phyloP scores from a whole-genome alignment of 352 stramenopile species.

The Phytopythium oedochilum region DNA sequence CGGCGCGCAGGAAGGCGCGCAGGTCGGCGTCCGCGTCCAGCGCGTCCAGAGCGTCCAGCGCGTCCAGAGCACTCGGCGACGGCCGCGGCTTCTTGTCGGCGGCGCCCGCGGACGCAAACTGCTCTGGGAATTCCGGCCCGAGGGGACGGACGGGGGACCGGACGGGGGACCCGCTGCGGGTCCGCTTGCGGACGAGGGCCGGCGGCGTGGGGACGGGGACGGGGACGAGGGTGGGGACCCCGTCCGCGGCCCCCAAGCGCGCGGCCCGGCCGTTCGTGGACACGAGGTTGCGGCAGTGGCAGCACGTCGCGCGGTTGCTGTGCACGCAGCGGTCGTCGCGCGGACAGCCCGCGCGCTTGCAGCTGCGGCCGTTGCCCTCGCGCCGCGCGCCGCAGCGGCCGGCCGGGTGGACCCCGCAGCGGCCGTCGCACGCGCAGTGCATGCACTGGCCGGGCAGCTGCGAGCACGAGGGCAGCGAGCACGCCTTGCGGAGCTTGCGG shows the following conservation, averaged over 20 bases:
- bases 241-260: too few species aligned
- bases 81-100: constrained; percentile 8
- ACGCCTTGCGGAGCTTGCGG: constrained; percentile 68
- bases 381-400: constrained; percentile 54
- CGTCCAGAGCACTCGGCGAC: constrained; percentile 8
- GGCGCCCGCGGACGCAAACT: background rate
- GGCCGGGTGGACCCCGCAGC: constrained; percentile 47
- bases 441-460: constrained; percentile 59
- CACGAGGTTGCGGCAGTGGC: constrained; percentile 75
- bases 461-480: constrained; percentile 57
- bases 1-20: constrained; percentile 23
- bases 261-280: constrained; percentile 38
- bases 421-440: constrained; percentile 79
- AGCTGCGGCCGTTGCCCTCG: constrained; percentile 59
- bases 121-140: background rate
- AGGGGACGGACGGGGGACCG: background rate
- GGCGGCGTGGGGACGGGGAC: background rate
- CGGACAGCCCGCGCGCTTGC: constrained; percentile 54
- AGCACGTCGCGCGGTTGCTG: constrained; percentile 71
- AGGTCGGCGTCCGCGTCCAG: constrained; percentile 19
- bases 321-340: constrained; percentile 63
- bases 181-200: constrained; percentile 9
- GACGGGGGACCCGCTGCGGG: background rate
- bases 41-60: background rate
- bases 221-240: constrained; percentile 14